Evolutionary conservation across 768 basidiomycete genomes (phyloP), one percentile per base, ranked within the genome.

Genomic region (Tricholomella constricta): DNA sequence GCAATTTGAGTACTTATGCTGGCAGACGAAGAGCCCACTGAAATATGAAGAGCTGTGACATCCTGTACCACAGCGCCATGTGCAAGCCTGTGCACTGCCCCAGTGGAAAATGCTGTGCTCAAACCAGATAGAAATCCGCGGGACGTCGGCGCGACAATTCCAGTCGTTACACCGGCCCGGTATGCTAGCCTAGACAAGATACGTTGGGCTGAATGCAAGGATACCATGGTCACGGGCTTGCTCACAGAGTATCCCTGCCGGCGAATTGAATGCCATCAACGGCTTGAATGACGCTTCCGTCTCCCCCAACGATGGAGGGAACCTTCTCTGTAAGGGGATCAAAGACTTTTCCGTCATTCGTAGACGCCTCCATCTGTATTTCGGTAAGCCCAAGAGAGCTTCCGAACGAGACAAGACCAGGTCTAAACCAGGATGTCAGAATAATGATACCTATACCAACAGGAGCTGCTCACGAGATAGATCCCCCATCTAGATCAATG

Each of bases 1-100:
- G 86, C 86, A 57, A 96, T 85, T 60, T 93, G 84, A 26, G 86
- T 88, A 69, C 92, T 92, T 34, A 91, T 76, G 53, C 90, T 88
- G 0, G 76, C 57, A 66, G 73, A 61, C 29, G 75, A 56, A 25
- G 70, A 70, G 61, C 74, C 65, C 37, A 95, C 65, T 4, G 76
- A 65, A 58, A 95, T 69, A 63, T 92, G 90, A 4, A 94, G 67
- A 2, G 84, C 88, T 2, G 81, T 77, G 15, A 78, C 69, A 12
- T 84, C 80, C 62, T 88, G 80, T 26, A 88, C 62, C 51, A 92
- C 69, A 15, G 90, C 86, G 10, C 82, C 81, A 12, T 71, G 61
- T 52, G 85, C 78, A n/a, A 91, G 72, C 55, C 78, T 81, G 60
- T 88, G 82, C 8, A 69, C 65, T 2, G 83, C 82, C 9, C 82